Conservation (phyloP, 495 filamentous ascomycete genomes). For the Lepraria neglecta region DNA sequence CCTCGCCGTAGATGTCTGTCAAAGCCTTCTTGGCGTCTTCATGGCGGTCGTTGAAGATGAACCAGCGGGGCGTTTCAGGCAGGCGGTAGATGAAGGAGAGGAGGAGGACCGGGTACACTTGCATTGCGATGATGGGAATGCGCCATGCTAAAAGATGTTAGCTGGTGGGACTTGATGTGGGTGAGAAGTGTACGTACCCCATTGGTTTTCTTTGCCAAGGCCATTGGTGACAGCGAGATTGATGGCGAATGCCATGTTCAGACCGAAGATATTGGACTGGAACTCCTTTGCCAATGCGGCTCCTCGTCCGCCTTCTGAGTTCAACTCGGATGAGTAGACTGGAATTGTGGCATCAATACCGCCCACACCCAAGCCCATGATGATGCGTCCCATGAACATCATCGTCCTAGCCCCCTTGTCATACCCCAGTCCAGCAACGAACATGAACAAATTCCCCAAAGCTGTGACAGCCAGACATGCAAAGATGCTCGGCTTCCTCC, state of each 20-base stretch:
- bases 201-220: slow-evolving; percentile 39
- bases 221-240: slow-evolving; percentile 36
- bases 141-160: slow-evolving; percentile 42
- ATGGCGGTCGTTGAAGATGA: slow-evolving; percentile 39
- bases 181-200: slow-evolving; percentile 30
- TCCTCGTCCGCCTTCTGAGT: slow-evolving; percentile 44
- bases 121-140: slow-evolving; percentile 56
- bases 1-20: slow-evolving; percentile 41
- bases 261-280: slow-evolving; percentile 52
- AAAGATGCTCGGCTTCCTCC: slow-evolving; percentile 46
- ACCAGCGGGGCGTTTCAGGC: slow-evolving; percentile 51
- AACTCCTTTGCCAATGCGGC: slow-evolving; percentile 52
- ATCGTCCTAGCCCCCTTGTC: slow-evolving; percentile 36
- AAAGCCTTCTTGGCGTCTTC: slow-evolving; percentile 42
- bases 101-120: slow-evolving; percentile 46
- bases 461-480: slow-evolving; percentile 43
- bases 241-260: slow-evolving; percentile 49
- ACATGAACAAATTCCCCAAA: slow-evolving; percentile 51
- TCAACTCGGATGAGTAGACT: slow-evolving; percentile 49
- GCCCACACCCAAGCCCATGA: slow-evolving; percentile 53
- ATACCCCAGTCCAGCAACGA: slow-evolving; percentile 44
- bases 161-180: neutral
- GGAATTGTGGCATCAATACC: slow-evolving; percentile 53
- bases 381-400: slow-evolving; percentile 47
- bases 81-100: slow-evolving; percentile 42